Percentiles rank a stretch among this genome's conserved stretches.
These are phyloP conservation scores for Diaporthe destruens DNA, from an alignment of 2,329 filamentous ascomycete species.

Conservation along the genomic window DNA sequence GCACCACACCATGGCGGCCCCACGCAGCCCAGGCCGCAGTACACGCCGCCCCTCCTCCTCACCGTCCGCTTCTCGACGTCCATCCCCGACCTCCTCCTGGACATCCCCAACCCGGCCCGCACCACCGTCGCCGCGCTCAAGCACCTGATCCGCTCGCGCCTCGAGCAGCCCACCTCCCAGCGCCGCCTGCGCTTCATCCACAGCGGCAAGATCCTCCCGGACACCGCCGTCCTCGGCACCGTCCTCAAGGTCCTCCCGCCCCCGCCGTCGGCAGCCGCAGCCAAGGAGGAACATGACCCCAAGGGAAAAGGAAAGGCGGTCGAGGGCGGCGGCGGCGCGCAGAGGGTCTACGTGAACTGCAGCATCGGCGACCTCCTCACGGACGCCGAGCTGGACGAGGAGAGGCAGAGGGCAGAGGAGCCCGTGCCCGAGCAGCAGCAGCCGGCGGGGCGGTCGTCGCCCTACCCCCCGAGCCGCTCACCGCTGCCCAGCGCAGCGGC, in stretches of 20 bases:
- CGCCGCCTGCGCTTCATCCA: slow-evolving; percentile 90
- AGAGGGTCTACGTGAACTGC: slow-evolving; percentile 90
- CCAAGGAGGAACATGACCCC: slow-evolving; percentile 45
- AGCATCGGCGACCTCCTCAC: slow-evolving; percentile 85
- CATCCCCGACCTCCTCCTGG: slow-evolving; percentile 84
- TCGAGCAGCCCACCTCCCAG: slow-evolving; percentile 71
- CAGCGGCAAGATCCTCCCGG: slow-evolving; percentile 86
- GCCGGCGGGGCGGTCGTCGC: slow-evolving; percentile 57
- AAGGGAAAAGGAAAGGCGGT: slow-evolving; percentile 78
- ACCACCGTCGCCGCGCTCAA: slow-evolving; percentile 86
- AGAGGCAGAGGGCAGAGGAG: slow-evolving; percentile 64
- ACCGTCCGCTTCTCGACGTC: slow-evolving; percentile 92
- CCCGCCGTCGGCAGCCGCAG: slow-evolving; percentile 53
- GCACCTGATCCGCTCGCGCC: slow-evolving; percentile 80
- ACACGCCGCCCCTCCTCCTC: slow-evolving; percentile 71
- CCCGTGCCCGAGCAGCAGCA: slow-evolving; percentile 57
- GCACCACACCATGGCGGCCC: slow-evolving; percentile 25
- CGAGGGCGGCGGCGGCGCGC: slow-evolving; percentile 58
- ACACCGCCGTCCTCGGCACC: slow-evolving; percentile 74
- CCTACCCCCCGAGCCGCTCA: slow-evolving; percentile 35
- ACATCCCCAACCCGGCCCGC: slow-evolving; percentile 74
- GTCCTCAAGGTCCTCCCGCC: slow-evolving; percentile 75
- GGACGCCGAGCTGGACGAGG: slow-evolving; percentile 75
- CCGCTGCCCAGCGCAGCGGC: background rate
- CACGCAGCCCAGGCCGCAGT: slow-evolving; percentile 19